phyloP scores from a whole-genome alignment of 2,329 filamentous ascomycete species.

The Fusarium redolens region DNA sequence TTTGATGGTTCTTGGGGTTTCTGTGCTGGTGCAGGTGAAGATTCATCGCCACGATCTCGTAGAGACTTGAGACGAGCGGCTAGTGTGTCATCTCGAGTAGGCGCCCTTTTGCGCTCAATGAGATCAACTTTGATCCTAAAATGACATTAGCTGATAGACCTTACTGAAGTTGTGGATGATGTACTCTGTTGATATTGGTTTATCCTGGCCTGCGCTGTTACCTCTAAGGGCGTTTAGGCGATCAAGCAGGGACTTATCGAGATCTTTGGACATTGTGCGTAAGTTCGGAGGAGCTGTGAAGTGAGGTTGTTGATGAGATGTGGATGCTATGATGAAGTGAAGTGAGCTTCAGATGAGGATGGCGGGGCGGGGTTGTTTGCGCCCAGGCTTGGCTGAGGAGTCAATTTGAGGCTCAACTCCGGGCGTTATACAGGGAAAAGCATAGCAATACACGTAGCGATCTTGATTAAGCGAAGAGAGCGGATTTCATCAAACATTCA shows the following conservation, averaged over 20 bases:
- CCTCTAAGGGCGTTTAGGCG: constrained; percentile 64
- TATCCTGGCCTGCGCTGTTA: constrained; percentile 50
- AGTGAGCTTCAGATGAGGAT: constrained; percentile 9
- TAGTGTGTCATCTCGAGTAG: constrained; percentile 63
- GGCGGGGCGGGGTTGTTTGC: constrained; percentile 30
- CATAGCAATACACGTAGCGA: background rate
- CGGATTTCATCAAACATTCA: background rate
- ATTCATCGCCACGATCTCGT: constrained; percentile 54
- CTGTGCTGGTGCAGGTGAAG: constrained; percentile 34
- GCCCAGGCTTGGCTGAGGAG: constrained; percentile 17
- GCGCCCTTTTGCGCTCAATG: constrained; percentile 56
- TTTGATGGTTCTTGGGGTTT: background rate
- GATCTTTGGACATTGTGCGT: constrained; percentile 47
- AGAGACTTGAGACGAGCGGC: constrained; percentile 64
- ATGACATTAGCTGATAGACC: background rate
- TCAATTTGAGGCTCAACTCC: background rate
- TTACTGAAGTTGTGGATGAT: constrained; percentile 10
- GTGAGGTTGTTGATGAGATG: constrained; percentile 3
- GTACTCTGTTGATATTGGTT: constrained; percentile 56
- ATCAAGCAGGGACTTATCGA: constrained; percentile 63
- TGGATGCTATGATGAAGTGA: constrained; percentile 10
- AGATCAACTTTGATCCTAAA: constrained; percentile 49
- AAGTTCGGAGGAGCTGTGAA: fast-evolving
- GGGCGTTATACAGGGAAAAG: background rate
- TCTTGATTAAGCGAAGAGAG: background rate